Conservation (phyloP, 2,329 filamentous ascomycete species). For the Chaetomiaceae sp. region DNA sequence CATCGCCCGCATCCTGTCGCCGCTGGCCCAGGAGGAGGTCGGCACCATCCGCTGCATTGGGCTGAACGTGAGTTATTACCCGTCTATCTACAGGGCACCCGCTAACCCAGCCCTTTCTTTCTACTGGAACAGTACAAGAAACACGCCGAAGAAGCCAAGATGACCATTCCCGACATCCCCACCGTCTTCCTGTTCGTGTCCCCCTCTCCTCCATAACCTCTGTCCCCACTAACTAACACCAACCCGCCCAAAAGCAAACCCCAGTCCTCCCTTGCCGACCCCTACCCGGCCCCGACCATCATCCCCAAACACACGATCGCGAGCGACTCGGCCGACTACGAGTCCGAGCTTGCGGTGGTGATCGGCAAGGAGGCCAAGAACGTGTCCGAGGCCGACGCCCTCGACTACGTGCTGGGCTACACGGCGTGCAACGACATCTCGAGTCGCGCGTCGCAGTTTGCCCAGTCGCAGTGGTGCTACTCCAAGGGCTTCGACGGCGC, state of each 20-base stretch:
- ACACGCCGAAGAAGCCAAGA: conserved; percentile 48
- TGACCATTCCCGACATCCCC: conserved; percentile 49
- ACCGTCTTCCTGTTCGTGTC: conserved; percentile 45
- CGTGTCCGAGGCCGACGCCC: conserved; percentile 50
- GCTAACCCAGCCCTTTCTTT: no score
- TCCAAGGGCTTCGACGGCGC: conserved; percentile 56
- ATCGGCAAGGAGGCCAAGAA: conserved; percentile 49
- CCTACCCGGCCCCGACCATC: conserved; percentile 46
- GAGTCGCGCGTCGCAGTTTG: conserved; percentile 51
- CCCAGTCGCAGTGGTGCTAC: conserved; percentile 52
- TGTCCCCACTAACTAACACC: not conserved
- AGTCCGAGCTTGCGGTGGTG: conserved; percentile 54
- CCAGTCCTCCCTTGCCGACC: conserved; percentile 47
- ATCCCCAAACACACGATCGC: conserved; percentile 50
- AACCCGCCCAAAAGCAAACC: conserved; percentile 46
- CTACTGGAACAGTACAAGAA: conserved; percentile 35
- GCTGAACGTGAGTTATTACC: conserved; percentile 44
- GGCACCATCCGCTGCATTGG: conserved; percentile 57
- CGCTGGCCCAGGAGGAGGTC: conserved; percentile 43
- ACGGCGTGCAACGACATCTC: conserved; percentile 55
- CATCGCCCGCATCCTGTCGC: conserved; percentile 47
- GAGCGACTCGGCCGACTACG: conserved; percentile 54
- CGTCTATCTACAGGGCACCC: no score
- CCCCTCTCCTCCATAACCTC: not conserved
- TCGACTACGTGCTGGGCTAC: conserved; percentile 59